Evolutionary conservation across 1,284 basidiomycete species (phyloP).

Genomic region (Hymenochaete sp.): DNA sequence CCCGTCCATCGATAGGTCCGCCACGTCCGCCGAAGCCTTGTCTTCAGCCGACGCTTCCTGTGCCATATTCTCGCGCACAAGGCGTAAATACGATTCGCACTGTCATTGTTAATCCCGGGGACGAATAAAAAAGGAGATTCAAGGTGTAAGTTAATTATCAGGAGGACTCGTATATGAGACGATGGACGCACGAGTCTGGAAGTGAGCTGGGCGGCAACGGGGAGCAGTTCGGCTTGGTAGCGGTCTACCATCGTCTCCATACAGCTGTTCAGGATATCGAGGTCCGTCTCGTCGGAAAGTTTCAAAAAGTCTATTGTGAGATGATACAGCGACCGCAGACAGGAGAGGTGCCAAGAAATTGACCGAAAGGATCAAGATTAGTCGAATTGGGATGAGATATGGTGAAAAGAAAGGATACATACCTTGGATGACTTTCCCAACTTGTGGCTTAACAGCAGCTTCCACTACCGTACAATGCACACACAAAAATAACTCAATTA

Average conservation of each 20-base stretch:
- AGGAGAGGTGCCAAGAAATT: not conserved
- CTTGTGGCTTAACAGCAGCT: slow-evolving; percentile 64
- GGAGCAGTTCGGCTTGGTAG: slow-evolving; percentile 78
- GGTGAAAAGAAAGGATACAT: slow-evolving; percentile 18
- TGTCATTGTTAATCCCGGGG: too few species aligned
- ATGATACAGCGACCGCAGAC: not conserved
- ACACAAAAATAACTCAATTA: not conserved
- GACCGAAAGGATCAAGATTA: not conserved
- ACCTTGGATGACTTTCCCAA: slow-evolving; percentile 85
- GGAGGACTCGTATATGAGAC: not conserved
- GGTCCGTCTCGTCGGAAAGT: slow-evolving; percentile 82
- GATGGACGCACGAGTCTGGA: slow-evolving; percentile 53
- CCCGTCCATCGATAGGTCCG: slow-evolving; percentile 30
- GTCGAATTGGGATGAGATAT: not conserved
- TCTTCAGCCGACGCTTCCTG: slow-evolving; percentile 43
- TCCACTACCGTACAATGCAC: slow-evolving; percentile 41
- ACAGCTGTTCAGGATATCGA: slow-evolving; percentile 75
- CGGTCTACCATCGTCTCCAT: slow-evolving; percentile 84
- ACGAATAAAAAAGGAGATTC: not conserved
- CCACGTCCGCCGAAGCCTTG: slow-evolving; percentile 30
- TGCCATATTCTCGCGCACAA: slow-evolving; percentile 56
- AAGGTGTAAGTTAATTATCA: slow-evolving; percentile 1
- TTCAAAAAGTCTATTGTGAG: slow-evolving; percentile 62
- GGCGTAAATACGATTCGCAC: slow-evolving; percentile 77
- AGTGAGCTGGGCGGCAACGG: slow-evolving; percentile 79